Conservation (phyloP, 306 rosid species). For the Lathyrus oleraceus region DNA sequence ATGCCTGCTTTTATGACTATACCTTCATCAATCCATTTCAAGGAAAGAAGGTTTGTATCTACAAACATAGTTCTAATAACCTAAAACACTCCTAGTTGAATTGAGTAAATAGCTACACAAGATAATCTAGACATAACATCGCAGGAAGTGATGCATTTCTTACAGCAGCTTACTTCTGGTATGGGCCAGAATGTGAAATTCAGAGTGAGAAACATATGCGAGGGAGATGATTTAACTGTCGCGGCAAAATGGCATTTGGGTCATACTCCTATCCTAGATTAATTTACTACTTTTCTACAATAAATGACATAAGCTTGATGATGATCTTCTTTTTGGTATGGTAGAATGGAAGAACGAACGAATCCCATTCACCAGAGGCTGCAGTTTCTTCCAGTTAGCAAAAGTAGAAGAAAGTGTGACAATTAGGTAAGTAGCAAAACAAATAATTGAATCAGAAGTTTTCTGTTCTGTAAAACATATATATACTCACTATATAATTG, state of each 20-base stretch:
- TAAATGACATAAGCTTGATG: neutral
- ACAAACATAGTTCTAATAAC: neutral
- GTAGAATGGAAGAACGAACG: conserved; percentile 67
- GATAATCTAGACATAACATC: conserved; percentile 25
- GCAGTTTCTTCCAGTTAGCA: conserved; percentile 70
- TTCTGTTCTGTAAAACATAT: neutral
- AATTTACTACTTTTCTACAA: neutral
- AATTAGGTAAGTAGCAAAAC: conserved; percentile 46
- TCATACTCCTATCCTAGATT: conserved; percentile 33
- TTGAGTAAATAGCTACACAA: neutral
- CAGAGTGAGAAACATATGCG: conserved; percentile 45
- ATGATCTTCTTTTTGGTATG: conserved; percentile 26
- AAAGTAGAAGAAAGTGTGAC: conserved; percentile 42
- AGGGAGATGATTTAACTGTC: conserved; percentile 57
- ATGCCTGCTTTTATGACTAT: conserved; percentile 64
- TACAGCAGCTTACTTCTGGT: conserved; percentile 52
- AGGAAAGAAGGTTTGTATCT: conserved; percentile 62
- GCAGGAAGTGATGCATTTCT: conserved; percentile 69
- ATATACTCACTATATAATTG: conserved; percentile 32
- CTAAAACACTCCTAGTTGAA: neutral
- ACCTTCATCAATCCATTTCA: conserved; percentile 59
- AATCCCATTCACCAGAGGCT: conserved; percentile 88
- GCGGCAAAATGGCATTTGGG: conserved; percentile 80
- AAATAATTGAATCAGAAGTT: neutral
- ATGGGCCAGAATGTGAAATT: conserved; percentile 80